Conservation (phyloP, 179 eudicot genomes). For the Amaranthus tricolor region DNA sequence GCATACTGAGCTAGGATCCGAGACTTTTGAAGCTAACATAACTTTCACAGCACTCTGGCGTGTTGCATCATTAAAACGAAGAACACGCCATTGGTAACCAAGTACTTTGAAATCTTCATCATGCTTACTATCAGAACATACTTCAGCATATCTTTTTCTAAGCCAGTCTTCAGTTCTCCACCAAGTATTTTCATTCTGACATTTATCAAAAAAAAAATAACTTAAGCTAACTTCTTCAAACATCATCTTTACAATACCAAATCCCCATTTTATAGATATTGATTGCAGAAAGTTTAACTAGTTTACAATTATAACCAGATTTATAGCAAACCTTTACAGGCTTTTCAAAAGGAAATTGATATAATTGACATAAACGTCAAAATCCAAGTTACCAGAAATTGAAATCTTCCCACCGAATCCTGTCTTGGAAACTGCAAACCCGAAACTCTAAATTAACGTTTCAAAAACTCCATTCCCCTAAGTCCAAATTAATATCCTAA, state of each 20-base stretch:
- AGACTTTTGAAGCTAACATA: constrained; percentile 59
- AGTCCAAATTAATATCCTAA: too few relatives aligned
- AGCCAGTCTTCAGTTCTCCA: constrained; percentile 66
- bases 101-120: constrained; percentile 46
- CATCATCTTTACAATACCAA: not conserved
- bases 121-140: constrained; percentile 37
- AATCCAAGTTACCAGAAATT: too few relatives aligned
- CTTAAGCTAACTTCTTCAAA: constrained; percentile 1
- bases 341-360: not conserved
- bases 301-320: not conserved
- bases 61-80: constrained; percentile 79
- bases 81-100: constrained; percentile 91
- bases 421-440: too few relatives aligned
- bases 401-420: too few relatives aligned
- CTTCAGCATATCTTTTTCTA: constrained; percentile 50
- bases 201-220: not conserved
- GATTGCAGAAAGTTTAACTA: not conserved
- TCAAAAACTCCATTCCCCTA: too few relatives aligned
- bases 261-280: not conserved
- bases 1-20: constrained; percentile 57
- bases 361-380: not conserved
- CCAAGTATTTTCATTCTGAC: constrained; percentile 61
- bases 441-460: too few relatives aligned
- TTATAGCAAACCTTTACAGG: not conserved
- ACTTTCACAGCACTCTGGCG: constrained; percentile 85